Percentiles rank a stretch among this genome's conserved stretches.
Evolutionary conservation across 306 rosid genomes (phyloP).

Genomic region (Myrica gale): DNA sequence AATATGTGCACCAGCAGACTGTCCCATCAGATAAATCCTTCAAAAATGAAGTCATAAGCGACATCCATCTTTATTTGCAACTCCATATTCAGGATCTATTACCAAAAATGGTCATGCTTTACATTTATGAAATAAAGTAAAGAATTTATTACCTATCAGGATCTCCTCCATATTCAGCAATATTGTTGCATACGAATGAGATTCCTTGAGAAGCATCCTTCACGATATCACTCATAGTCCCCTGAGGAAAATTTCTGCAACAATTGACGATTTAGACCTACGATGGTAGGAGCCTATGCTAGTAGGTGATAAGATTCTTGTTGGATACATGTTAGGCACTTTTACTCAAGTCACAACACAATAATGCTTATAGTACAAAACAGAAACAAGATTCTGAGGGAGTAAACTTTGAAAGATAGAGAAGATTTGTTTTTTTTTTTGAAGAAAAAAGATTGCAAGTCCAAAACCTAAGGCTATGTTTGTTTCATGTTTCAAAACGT

Average conservation of each 20-base stretch:
- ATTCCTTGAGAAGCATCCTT: slow-evolving; percentile 82
- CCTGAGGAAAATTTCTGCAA: slow-evolving; percentile 93
- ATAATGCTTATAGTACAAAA: background rate
- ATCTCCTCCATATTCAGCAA: slow-evolving; percentile 92
- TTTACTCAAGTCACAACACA: background rate
- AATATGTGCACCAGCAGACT: slow-evolving; percentile 98
- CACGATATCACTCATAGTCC: slow-evolving; percentile 86
- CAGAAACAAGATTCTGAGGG: background rate
- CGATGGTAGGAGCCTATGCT: background rate
- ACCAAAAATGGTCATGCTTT: background rate
- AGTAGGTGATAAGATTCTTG: slow-evolving; percentile 19
- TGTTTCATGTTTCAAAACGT: too few relatives aligned
- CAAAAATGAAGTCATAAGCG: slow-evolving; percentile 13
- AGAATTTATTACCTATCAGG: slow-evolving; percentile 54
- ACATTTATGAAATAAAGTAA: background rate
- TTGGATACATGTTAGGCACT: slow-evolving; percentile 7
- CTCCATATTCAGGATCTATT: too few relatives aligned
- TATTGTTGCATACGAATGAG: slow-evolving; percentile 82
- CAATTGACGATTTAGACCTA: slow-evolving; percentile 12
- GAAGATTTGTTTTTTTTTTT: background rate
- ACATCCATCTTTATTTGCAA: slow-evolving; percentile 22
- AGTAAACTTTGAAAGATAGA: background rate
- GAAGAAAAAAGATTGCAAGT: background rate
- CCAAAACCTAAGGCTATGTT: background rate
- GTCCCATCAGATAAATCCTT: slow-evolving; percentile 96